Conservation (phyloP, 2,329 filamentous ascomycete genomes). For the Uncinocarpus reesii region DNA sequence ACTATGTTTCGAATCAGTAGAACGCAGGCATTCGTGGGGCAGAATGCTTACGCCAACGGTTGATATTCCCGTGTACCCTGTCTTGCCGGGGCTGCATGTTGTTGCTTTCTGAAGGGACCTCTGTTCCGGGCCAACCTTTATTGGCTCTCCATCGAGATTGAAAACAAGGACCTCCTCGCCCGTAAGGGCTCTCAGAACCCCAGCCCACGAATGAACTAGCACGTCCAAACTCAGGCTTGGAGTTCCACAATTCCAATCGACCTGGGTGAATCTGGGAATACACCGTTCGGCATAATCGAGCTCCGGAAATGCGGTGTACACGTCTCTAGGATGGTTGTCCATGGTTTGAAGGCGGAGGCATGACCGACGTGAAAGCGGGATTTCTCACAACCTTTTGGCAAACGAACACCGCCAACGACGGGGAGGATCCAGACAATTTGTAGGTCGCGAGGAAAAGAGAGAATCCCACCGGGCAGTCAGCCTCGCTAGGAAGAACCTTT, state of each 20-base stretch:
- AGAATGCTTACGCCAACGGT: slow-evolving; percentile 18
- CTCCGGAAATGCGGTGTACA: slow-evolving; percentile 17
- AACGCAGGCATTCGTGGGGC: neutral
- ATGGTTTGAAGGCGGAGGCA: too few species aligned
- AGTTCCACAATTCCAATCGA: slow-evolving; percentile 12
- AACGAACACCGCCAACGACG: too few species aligned
- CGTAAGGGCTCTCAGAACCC: slow-evolving; percentile 25
- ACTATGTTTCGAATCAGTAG: slow-evolving; percentile 5
- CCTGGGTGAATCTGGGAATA: neutral
- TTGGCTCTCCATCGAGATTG: slow-evolving; percentile 21
- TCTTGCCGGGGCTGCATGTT: slow-evolving; percentile 14
- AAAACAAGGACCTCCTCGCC: slow-evolving; percentile 28
- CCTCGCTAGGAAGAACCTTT: too few species aligned
- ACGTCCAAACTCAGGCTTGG: slow-evolving; percentile 8
- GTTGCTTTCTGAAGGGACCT: slow-evolving; percentile 17
- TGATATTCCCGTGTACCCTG: slow-evolving; percentile 22
- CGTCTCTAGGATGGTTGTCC: neutral
- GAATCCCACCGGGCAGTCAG: too few species aligned
- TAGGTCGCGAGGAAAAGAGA: too few species aligned
- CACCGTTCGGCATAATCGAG: slow-evolving; percentile 15
- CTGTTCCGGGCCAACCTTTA: slow-evolving; percentile 22
- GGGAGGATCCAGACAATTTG: too few species aligned
- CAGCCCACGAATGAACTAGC: slow-evolving; percentile 23
- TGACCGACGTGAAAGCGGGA: neutral
- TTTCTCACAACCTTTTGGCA: neutral